Conservation (phyloP, 345 rosid species). For the Syzygium oleosum region DNA sequence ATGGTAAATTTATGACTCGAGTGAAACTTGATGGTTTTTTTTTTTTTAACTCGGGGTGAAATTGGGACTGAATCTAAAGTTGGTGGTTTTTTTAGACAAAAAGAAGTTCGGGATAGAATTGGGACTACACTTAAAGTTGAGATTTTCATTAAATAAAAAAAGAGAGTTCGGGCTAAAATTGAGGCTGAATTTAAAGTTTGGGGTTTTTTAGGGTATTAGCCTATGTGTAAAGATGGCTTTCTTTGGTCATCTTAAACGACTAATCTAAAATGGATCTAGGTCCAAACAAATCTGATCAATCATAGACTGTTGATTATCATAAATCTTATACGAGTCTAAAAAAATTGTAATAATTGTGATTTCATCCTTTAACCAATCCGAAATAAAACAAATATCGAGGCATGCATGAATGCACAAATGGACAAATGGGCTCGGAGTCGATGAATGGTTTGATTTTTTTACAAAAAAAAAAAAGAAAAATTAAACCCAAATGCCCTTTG, state of each 20-base stretch:
- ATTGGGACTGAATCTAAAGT: not conserved
- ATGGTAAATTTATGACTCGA: rapidly evolving
- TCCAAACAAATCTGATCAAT: not conserved
- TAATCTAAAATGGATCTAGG: not conserved
- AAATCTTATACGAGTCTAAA: not conserved
- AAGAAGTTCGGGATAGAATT: not conserved
- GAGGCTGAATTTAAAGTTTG: rapidly evolving
- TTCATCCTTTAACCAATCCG: not conserved
- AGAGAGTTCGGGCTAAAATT: rapidly evolving
- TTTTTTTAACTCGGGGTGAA: rapidly evolving
- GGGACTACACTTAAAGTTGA: not conserved
- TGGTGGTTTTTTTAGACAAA: not conserved
- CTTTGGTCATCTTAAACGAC: not conserved
- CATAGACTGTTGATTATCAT: not conserved
- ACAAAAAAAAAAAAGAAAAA: too few relatives aligned
- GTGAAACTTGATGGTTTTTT: rapidly evolving
- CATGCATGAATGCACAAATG: not conserved
- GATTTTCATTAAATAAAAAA: not conserved
- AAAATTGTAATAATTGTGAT: not conserved
- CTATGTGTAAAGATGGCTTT: not conserved
- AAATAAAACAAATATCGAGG: not conserved
- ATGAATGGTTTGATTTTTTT: too few relatives aligned
- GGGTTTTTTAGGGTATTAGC: not conserved
- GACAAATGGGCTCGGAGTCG: too few relatives aligned
- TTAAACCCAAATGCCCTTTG: too few relatives aligned